These are phyloP conservation scores for Amborella trichopoda DNA, from an alignment of 164 flowering plant species.

Conservation along the genomic window DNA sequence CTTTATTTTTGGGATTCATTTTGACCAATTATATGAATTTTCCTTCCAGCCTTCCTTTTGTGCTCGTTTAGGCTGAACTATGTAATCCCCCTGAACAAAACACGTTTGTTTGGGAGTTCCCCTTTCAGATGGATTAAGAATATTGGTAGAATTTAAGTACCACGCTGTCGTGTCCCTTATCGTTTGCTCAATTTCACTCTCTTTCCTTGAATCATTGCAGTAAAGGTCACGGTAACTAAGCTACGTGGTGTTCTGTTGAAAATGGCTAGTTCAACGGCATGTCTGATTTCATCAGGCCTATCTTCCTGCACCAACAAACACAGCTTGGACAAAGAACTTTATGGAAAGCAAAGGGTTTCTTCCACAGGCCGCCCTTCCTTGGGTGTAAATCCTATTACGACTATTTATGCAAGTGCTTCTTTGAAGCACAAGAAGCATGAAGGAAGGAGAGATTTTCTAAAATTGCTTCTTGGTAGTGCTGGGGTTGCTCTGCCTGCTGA, in stretches of 20 bases:
- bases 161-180: too few species aligned
- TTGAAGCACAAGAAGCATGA: conserved; percentile 34
- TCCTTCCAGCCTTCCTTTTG: too few species aligned
- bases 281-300: conserved; percentile 50
- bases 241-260: conserved; percentile 2
- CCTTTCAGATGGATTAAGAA: too few species aligned
- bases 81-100: too few species aligned
- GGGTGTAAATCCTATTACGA: conserved; percentile 23
- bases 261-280: conserved; percentile 79
- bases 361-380: conserved; percentile 25
- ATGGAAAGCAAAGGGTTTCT: conserved; percentile 26
- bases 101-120: too few species aligned
- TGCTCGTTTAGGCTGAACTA: too few species aligned
- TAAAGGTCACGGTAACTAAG: too few species aligned
- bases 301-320: conserved; percentile 25
- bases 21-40: too few species aligned
- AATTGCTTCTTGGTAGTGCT: conserved; percentile 62
- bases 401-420: conserved; percentile 37
- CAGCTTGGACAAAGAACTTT: conserved; percentile 28
- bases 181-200: too few species aligned
- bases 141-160: too few species aligned
- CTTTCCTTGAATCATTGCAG: too few species aligned
- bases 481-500: conserved; percentile 47
- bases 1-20: too few species aligned
- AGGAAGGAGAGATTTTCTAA: conserved; percentile 72